These are phyloP conservation scores for Cyclostephanos invisitatus DNA, from an alignment of 108 stramenopile species.

Conservation along the genomic window DNA sequence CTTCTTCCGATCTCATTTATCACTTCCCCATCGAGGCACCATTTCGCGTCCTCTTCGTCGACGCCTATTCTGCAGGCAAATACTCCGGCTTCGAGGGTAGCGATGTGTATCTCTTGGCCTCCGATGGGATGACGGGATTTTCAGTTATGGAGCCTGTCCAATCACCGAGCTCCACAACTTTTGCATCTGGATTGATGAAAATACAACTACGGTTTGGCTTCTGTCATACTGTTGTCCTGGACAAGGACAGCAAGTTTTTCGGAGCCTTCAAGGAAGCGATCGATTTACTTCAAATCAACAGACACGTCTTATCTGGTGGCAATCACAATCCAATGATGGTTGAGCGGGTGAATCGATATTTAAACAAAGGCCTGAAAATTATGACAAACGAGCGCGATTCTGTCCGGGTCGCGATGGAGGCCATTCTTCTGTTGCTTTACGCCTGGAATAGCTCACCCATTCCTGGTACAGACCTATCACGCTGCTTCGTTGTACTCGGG, in stretches of 20 bases:
- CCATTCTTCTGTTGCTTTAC: slow-evolving; percentile 5
- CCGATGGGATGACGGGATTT: slow-evolving; percentile 15
- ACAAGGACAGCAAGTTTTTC: slow-evolving; percentile 7
- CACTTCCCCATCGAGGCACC: slow-evolving; percentile 6
- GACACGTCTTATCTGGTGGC: slow-evolving; percentile 1
- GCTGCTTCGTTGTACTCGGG: slow-evolving; percentile 3
- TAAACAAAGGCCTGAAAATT: neutral
- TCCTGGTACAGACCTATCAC: slow-evolving; percentile 28
- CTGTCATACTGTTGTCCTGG: neutral
- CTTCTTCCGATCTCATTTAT: neutral
- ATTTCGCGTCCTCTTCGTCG: neutral
- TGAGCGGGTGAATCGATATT: slow-evolving; percentile 5
- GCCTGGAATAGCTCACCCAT: neutral
- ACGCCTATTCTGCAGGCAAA: neutral
- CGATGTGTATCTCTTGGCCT: slow-evolving; percentile 9
- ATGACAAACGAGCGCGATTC: slow-evolving; percentile 18
- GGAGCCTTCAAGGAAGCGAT: neutral
- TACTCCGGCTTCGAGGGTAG: slow-evolving; percentile 8
- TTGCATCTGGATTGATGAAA: slow-evolving; percentile 22
- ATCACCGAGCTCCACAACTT: neutral
- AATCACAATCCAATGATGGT: slow-evolving; percentile 40
- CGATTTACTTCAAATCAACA: slow-evolving; percentile 8
- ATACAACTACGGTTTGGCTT: slow-evolving; percentile 4
- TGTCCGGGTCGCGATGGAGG: neutral
- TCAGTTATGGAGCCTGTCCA: slow-evolving; percentile 11